Evolutionary conservation across 1,284 basidiomycete genomes (phyloP).

Genomic region (Leccinum glutinopallens): DNA sequence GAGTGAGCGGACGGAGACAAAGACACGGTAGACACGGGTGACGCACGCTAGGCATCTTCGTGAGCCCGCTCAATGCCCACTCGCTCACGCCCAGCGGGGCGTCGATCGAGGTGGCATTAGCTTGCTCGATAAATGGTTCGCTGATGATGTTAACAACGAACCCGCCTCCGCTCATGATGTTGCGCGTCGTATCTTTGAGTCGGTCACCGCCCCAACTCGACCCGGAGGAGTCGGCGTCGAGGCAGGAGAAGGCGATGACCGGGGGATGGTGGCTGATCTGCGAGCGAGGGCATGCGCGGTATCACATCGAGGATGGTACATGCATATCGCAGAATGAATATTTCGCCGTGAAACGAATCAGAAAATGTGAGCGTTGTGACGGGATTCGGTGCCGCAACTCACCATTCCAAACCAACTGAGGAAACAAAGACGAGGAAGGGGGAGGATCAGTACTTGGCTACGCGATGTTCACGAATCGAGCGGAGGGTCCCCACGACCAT

Average conservation of each 20-base stretch:
- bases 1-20: neutral
- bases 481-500: neutral
- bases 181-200: slow-evolving; percentile 59
- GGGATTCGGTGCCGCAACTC: neutral
- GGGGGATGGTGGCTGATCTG: slow-evolving; percentile 58
- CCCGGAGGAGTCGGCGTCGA: slow-evolving; percentile 22
- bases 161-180: slow-evolving; percentile 58
- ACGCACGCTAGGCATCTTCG: slow-evolving; percentile 53
- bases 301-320: neutral
- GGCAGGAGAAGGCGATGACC: slow-evolving; percentile 55
- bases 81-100: slow-evolving; percentile 61
- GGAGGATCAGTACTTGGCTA: no score
- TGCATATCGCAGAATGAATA: neutral
- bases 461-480: slow-evolving; percentile 1
- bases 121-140: slow-evolving; percentile 66
- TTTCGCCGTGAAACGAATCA: neutral
- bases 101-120: slow-evolving; percentile 62
- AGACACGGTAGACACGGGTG: neutral
- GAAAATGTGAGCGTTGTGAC: neutral
- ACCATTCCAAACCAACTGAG: no score
- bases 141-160: slow-evolving; percentile 76
- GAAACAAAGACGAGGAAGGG: no score
- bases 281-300: neutral
- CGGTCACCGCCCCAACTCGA: slow-evolving; percentile 25
- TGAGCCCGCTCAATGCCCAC: slow-evolving; percentile 68